Percentiles rank a stretch among this genome's conserved stretches.
Evolutionary conservation across 805 yeast genomes (phyloP).

Genomic region (Wickerhamomyces tratensis): DNA sequence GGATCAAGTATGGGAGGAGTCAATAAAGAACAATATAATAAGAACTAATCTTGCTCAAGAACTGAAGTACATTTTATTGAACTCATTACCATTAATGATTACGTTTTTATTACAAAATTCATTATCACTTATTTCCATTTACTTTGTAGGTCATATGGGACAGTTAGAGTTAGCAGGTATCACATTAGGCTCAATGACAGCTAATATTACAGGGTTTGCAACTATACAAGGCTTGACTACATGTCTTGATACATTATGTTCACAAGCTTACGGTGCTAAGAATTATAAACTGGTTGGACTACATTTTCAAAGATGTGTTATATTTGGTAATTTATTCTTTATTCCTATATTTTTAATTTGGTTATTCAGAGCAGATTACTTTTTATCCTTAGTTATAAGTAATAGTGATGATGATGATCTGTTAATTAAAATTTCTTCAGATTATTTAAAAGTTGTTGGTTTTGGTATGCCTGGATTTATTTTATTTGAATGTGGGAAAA

Average conservation of each 20-base stretch:
- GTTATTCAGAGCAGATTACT: constrained; percentile 9
- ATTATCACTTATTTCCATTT: constrained; percentile 17
- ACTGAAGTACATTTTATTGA: constrained; percentile 19
- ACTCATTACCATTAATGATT: constrained; percentile 15
- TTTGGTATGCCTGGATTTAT: constrained; percentile 74
- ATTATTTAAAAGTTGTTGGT: constrained; percentile 37
- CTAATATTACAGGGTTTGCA: constrained; percentile 64
- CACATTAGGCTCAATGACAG: constrained; percentile 76
- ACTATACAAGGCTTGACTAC: constrained; percentile 79
- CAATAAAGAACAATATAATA: not conserved
- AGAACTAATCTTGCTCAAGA: constrained; percentile 6
- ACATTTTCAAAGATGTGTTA: constrained; percentile 61
- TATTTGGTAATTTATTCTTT: constrained; percentile 17
- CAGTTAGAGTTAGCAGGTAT: constrained; percentile 76
- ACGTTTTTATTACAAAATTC: constrained; percentile 19
- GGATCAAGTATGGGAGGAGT: not conserved
- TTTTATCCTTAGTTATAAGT: constrained; percentile 10
- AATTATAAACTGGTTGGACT: constrained; percentile 61
- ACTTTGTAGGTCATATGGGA: constrained; percentile 68
- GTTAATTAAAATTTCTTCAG: constrained; percentile 35
- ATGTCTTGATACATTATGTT: constrained; percentile 72
- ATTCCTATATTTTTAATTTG: constrained; percentile 15
- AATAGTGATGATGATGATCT: no score
- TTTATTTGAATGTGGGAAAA: constrained; percentile 73
- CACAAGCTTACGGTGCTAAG: constrained; percentile 84